Evolutionary conservation across 352 stramenopile genomes (phyloP).

Genomic region (Pythium sukuiense): DNA sequence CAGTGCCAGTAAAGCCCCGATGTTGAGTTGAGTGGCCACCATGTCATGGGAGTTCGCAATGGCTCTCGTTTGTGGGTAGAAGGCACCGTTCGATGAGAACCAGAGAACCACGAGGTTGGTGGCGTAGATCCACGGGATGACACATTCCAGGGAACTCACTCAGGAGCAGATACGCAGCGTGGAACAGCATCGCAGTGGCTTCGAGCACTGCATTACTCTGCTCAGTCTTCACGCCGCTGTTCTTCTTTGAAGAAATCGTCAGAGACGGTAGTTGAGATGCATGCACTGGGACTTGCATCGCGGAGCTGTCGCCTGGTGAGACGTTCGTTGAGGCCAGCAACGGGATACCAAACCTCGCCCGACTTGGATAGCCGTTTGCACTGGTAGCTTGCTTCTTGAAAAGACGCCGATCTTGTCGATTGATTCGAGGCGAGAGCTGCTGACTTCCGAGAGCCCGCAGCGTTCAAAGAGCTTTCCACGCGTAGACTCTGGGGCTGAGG

Average conservation of each 20-base stretch:
- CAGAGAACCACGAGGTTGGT: constrained; percentile 26
- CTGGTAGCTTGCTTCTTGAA: no score
- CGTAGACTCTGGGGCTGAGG: not conserved
- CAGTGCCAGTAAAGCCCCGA: not conserved
- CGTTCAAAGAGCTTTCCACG: not conserved
- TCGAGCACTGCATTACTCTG: constrained; percentile 16
- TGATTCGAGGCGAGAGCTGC: not conserved
- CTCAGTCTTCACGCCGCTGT: not conserved
- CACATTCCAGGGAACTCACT: constrained; percentile 30
- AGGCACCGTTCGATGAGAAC: constrained; percentile 29
- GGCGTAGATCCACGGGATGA: constrained; percentile 24
- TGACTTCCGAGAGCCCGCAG: not conserved
- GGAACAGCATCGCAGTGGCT: constrained; percentile 12
- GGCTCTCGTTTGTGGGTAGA: constrained; percentile 19
- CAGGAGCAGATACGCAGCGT: constrained; percentile 23
- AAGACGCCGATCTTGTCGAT: not conserved
- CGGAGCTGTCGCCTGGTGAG: not conserved
- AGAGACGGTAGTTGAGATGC: not conserved
- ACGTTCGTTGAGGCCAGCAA: not conserved
- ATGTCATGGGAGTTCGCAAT: not conserved
- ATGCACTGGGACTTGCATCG: no score
- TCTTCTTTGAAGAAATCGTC: not conserved
- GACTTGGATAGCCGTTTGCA: no score
- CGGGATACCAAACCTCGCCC: not conserved
- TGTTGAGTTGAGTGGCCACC: not conserved